Base-by-base conservation (phyloP, 176 grass and related monocot genomes). In the Avena eriantha region DNA sequence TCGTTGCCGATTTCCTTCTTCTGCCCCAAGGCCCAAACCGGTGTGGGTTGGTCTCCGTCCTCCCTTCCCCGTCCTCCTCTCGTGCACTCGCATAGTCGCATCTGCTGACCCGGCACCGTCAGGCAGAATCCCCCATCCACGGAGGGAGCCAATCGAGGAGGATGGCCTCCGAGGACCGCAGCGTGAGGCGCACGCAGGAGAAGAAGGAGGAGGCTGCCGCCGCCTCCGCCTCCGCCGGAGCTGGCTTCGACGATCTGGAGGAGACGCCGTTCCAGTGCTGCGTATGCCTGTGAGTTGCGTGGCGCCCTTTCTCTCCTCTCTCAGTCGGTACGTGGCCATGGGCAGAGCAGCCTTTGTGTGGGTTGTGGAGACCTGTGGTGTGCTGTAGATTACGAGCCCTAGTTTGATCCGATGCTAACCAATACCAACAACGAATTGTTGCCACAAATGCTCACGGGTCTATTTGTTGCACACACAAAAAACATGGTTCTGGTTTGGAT, bases 271-370 rank as follows among this genome's bases (percentile, higher is more conserved):
- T 99, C 77, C 80, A 93, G 82, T 96, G 97, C 82, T 96, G 92
- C 89, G 90, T 99, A 46, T 99, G 97, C 78, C 47, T 99, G 94
- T 99, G 82, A 94, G 94, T 89, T 81, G 17, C 45, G 13, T 50
- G 69, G 17, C 61, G 45, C 9, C 77, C 24, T 50, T 50, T 19
- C 41, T 12, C 18, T 60, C n/a, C 3, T 41, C 81, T 35, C 57
- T 35, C 57, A 13, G 48, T 71, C 18, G 19, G 26, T 5, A 41
- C 39, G 58, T 65, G 39, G 57, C 21, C 43, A 35, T 21, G 47
- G 47, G 10, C 9, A 13, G 60, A 68, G 29, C 14, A 48, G 10
- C 26, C 68, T 47, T 47, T 15, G 35, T 2, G 26, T 67, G 5
- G 3, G 8, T 8, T 41, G 39, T 41, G 6, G 39, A 41, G 39